Conservation (phyloP, 179 eudicot genomes). For the Spinacia oleracea region DNA sequence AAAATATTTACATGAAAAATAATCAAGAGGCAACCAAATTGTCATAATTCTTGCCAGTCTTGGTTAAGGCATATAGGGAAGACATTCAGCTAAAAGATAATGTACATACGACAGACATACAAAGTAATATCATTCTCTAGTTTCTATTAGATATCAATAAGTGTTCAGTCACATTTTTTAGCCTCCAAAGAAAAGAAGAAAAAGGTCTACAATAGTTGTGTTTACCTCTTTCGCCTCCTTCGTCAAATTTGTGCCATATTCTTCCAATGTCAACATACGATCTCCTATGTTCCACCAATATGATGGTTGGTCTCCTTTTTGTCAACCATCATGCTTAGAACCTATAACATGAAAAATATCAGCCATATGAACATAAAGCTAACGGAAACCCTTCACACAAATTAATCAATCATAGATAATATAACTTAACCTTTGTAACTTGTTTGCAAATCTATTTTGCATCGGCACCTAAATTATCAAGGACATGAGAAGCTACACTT, state of each 20-base stretch:
- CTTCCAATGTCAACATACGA: conserved; percentile 81
- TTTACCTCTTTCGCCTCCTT: conserved; percentile 80
- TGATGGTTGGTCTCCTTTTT: conserved; percentile 64
- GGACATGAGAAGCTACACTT: conserved; percentile 90
- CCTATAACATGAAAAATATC: conserved; percentile 40
- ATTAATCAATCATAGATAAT: too few species aligned
- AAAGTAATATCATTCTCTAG: not conserved
- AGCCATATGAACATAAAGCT: not conserved
- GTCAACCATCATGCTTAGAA: conserved; percentile 76
- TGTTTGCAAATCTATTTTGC: conserved; percentile 74
- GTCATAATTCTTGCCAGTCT: too few species aligned
- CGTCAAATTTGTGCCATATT: conserved; percentile 92
- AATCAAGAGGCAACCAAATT: not conserved
- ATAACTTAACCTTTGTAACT: conserved; percentile 31
- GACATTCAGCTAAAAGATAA: conserved; percentile 14
- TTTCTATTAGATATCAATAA: not conserved
- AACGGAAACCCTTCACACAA: not conserved
- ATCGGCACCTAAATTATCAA: conserved; percentile 80
- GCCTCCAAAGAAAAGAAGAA: not conserved
- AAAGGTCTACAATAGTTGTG: not conserved
- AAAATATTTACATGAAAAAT: not conserved
- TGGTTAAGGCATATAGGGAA: too few species aligned
- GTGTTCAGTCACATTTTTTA: not conserved
- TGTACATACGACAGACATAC: not conserved
- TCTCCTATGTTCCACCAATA: conserved; percentile 50